phyloP scores from a whole-genome alignment of 257 asterid species.

The Paraleonurus japonicus region DNA sequence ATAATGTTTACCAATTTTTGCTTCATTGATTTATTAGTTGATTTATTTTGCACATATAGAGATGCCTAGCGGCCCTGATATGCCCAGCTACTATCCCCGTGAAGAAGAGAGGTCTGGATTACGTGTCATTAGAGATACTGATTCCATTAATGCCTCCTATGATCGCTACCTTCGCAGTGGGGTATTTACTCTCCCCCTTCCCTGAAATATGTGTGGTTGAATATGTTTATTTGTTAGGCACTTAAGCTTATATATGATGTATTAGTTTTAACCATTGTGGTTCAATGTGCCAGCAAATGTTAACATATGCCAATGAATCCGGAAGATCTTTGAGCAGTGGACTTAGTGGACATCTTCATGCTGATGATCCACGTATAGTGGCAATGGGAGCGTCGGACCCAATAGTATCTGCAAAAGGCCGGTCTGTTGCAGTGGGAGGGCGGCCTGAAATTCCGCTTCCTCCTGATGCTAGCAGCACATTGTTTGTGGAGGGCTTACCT shows the following conservation, averaged over 20 bases:
- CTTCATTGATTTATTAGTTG: not conserved
- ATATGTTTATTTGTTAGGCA: not conserved
- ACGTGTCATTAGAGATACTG: conserved; percentile 55
- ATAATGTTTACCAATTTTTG: not conserved
- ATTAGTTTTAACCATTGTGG: conserved; percentile 14
- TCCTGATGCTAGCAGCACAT: conserved; percentile 80
- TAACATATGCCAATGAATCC: conserved; percentile 50
- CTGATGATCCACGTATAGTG: conserved; percentile 55
- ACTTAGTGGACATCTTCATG: conserved; percentile 43
- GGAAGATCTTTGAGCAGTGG: conserved; percentile 56
- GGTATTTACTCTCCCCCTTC: conserved; percentile 35
- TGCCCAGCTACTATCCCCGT: conserved; percentile 40
- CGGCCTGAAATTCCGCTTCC: conserved; percentile 73
- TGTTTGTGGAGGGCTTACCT: conserved; percentile 58
- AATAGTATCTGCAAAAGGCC: conserved; percentile 39
- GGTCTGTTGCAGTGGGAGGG: conserved; percentile 42
- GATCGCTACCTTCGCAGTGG: conserved; percentile 73
- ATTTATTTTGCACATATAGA: conserved; percentile 36
- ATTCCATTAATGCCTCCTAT: conserved; percentile 75
- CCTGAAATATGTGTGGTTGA: not conserved
- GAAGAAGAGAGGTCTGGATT: conserved; percentile 53
- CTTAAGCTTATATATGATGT: not conserved
- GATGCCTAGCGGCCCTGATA: conserved; percentile 54
- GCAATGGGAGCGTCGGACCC: conserved; percentile 51
- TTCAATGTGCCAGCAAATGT: conserved; percentile 45